These are phyloP conservation scores for Scedosporium apiospermum DNA, from an alignment of 2,329 filamentous ascomycete species.

Conservation along the genomic window DNA sequence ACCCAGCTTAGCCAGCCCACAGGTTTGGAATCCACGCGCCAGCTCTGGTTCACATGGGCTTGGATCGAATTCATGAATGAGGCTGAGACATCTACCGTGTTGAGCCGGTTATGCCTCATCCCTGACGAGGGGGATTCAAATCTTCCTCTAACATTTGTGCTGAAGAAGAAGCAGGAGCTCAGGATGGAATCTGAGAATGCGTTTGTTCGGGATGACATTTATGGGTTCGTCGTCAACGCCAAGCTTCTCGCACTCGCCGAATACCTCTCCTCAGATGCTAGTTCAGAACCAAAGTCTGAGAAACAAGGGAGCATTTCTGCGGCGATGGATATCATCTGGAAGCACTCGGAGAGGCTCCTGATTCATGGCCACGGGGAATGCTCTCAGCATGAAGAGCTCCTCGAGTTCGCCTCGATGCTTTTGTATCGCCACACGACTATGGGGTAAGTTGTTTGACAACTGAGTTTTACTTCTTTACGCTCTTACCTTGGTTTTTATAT, in stretches of 20 bases:
- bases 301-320: slow-evolving; percentile 47
- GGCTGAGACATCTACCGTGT: slow-evolving; percentile 14
- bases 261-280: slow-evolving; percentile 47
- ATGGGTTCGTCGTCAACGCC: slow-evolving; percentile 43
- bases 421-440: slow-evolving; percentile 56
- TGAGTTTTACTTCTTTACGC: no score
- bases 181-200: slow-evolving; percentile 43
- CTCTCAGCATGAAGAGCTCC: slow-evolving; percentile 48
- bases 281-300: slow-evolving; percentile 31
- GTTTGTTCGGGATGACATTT: slow-evolving; percentile 37
- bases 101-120: slow-evolving; percentile 29
- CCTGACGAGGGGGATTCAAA: slow-evolving; percentile 17
- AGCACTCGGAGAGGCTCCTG: slow-evolving; percentile 32
- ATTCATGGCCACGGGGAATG: slow-evolving; percentile 22
- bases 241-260: slow-evolving; percentile 56
- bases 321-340: slow-evolving; percentile 31
- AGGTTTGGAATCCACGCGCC: background rate
- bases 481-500: background rate
- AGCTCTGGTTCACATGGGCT: slow-evolving; percentile 37
- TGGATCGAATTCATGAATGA: slow-evolving; percentile 51
- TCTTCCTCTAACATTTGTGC: slow-evolving; percentile 27
- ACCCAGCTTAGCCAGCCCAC: background rate
- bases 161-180: slow-evolving; percentile 47
- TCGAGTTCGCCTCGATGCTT: slow-evolving; percentile 59
- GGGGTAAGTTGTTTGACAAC: slow-evolving; percentile 28